These are phyloP conservation scores for Boletus patriciae DNA, from an alignment of 768 basidiomycete genomes.

Conservation along the genomic window DNA sequence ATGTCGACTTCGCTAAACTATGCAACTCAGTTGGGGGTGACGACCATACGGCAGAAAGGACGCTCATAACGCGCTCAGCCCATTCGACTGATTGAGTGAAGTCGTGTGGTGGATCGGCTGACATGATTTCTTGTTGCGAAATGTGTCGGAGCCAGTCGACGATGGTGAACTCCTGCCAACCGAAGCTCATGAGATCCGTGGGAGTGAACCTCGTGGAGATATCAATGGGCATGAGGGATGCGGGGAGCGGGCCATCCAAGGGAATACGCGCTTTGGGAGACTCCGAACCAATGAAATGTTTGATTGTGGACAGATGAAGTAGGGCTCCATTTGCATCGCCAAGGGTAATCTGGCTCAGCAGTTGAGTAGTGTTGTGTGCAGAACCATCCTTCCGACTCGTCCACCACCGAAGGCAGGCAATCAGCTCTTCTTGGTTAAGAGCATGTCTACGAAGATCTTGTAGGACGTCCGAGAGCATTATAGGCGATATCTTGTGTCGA, in stretches of 20 bases:
- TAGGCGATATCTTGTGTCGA: background rate
- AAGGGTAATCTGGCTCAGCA: slow-evolving; percentile 21
- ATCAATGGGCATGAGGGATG: slow-evolving; percentile 56
- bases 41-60: slow-evolving; percentile 66
- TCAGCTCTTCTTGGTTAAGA: slow-evolving; percentile 3
- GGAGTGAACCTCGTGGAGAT: slow-evolving; percentile 59
- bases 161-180: slow-evolving; percentile 75
- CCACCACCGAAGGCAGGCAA: slow-evolving; percentile 8
- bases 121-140: slow-evolving; percentile 43
- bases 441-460: background rate
- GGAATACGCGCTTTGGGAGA: slow-evolving; percentile 54
- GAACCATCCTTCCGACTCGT: no score
- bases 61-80: slow-evolving; percentile 70
- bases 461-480: background rate
- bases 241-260: slow-evolving; percentile 73
- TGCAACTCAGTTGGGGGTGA: slow-evolving; percentile 40
- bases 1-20: background rate
- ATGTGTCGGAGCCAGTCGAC: slow-evolving; percentile 71
- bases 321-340: no score
- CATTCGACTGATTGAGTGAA: slow-evolving; percentile 63
- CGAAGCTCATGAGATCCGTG: slow-evolving; percentile 56
- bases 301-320: slow-evolving; percentile 53
- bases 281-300: slow-evolving; percentile 59
- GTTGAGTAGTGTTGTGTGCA: slow-evolving; percentile 44
- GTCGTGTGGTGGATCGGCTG: slow-evolving; percentile 50